These are phyloP conservation scores for Floccularia luteovirens DNA, from an alignment of 768 basidiomycete species.

Conservation along the genomic window DNA sequence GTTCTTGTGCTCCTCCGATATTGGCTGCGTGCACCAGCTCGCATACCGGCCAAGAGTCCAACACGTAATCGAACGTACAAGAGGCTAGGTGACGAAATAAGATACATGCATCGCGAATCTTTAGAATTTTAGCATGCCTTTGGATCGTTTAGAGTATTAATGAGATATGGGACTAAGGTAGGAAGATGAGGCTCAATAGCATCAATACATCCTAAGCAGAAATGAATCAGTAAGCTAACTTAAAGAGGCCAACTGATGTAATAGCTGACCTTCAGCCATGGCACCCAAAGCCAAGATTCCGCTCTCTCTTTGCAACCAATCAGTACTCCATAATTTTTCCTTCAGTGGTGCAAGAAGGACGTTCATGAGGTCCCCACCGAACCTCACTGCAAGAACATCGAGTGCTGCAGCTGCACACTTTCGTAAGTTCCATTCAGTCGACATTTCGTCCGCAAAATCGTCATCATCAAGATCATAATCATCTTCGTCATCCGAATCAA, in stretches of 20 bases:
- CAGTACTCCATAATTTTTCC: slow-evolving; percentile 85
- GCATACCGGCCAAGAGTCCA: slow-evolving; percentile 99
- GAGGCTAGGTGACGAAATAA: slow-evolving; percentile 50
- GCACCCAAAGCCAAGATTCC: slow-evolving; percentile 95
- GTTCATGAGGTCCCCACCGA: slow-evolving; percentile 82
- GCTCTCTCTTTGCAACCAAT: slow-evolving; percentile 94
- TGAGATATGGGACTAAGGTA: slow-evolving; percentile 89
- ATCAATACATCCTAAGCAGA: slow-evolving; percentile 80
- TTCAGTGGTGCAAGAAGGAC: slow-evolving; percentile 86
- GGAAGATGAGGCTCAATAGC: slow-evolving; percentile 91
- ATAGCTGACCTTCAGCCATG: slow-evolving; percentile 86
- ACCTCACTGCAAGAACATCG: slow-evolving; percentile 93
- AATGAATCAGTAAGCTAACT: slow-evolving; percentile 4
- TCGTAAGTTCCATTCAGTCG: slow-evolving; percentile 96
- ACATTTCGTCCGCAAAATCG: slow-evolving; percentile 94
- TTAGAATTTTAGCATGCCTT: slow-evolving; percentile 51
- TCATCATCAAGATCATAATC: slow-evolving; percentile 84
- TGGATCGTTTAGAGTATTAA: slow-evolving; percentile 82
- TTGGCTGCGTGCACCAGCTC: slow-evolving; percentile 88
- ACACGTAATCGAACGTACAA: slow-evolving; percentile 96
- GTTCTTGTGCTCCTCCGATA: slow-evolving; percentile 81
- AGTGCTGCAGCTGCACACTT: slow-evolving; percentile 98
- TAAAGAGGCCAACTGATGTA: slow-evolving; percentile 2
- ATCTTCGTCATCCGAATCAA: slow-evolving; percentile 83
- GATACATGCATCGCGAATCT: slow-evolving; percentile 4